These are phyloP conservation scores for Inonotus obliquus DNA, from an alignment of 1,284 basidiomycete species.

Conservation along the genomic window DNA sequence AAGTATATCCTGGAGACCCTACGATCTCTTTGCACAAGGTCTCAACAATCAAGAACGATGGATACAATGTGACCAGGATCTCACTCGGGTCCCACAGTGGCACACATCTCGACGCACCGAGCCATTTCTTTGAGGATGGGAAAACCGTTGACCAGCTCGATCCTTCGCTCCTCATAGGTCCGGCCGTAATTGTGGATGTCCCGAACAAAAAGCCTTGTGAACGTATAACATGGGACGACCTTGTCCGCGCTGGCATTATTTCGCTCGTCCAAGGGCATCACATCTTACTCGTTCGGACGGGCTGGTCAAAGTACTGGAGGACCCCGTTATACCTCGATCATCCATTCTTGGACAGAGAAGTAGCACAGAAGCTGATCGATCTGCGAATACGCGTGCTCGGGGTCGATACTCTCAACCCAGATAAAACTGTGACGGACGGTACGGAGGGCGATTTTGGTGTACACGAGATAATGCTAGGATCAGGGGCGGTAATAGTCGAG, in stretches of 20 bases:
- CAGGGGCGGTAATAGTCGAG: slow-evolving; percentile 60
- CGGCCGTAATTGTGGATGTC: slow-evolving; percentile 41
- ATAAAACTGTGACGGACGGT: slow-evolving; percentile 46
- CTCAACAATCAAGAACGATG: slow-evolving; percentile 38
- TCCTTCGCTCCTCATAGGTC: slow-evolving; percentile 45
- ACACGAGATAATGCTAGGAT: slow-evolving; percentile 53
- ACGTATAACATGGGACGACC: slow-evolving; percentile 48
- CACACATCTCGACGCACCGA: slow-evolving; percentile 73
- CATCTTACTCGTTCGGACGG: slow-evolving; percentile 50
- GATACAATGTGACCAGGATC: slow-evolving; percentile 46
- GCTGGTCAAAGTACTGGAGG: slow-evolving; percentile 55
- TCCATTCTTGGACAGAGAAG: slow-evolving; percentile 53
- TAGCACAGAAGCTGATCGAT: slow-evolving; percentile 43
- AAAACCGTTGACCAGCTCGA: slow-evolving; percentile 52
- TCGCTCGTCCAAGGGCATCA: slow-evolving; percentile 28
- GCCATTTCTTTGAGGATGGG: slow-evolving; percentile 56
- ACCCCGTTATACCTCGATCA: slow-evolving; percentile 51
- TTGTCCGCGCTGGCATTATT: slow-evolving; percentile 31
- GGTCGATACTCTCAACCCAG: slow-evolving; percentile 59
- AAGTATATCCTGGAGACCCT: slow-evolving; percentile 55
- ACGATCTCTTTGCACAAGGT: slow-evolving; percentile 34
- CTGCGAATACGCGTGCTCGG: slow-evolving; percentile 53
- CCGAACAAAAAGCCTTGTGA: slow-evolving; percentile 34
- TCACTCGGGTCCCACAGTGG: slow-evolving; percentile 56
- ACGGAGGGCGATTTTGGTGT: slow-evolving; percentile 40